Evolutionary conservation across 495 filamentous ascomycete genomes (phyloP).

Genomic region (Trichocladium antarcticum): DNA sequence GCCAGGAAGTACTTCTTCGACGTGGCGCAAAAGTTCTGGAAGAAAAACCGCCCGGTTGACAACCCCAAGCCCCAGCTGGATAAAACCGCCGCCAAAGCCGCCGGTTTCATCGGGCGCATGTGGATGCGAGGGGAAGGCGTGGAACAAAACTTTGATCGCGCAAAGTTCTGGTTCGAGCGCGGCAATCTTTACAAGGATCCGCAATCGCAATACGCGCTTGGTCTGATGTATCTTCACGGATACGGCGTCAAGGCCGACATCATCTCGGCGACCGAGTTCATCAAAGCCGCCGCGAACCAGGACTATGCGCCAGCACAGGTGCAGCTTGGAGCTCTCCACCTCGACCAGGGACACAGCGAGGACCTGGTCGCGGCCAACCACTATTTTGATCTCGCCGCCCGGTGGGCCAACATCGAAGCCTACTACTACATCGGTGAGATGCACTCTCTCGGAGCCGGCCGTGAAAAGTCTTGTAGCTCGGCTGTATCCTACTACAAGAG

Average conservation of each 20-base stretch:
- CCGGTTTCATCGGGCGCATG: constrained; percentile 87
- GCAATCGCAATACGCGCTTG: constrained; percentile 75
- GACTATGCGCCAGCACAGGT: constrained; percentile 77
- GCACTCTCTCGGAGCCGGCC: constrained; percentile 65
- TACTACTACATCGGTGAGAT: constrained; percentile 94
- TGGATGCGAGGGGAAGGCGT: constrained; percentile 86
- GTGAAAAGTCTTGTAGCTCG: constrained; percentile 67
- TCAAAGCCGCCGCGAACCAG: constrained; percentile 73
- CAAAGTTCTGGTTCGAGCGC: constrained; percentile 75
- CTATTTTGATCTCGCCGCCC: constrained; percentile 88
- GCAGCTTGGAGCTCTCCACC: constrained; percentile 69
- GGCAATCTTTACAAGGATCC: constrained; percentile 70
- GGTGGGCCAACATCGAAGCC: constrained; percentile 81
- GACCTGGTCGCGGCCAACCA: constrained; percentile 54
- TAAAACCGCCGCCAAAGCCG: constrained; percentile 76
- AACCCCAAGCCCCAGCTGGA: constrained; percentile 50
- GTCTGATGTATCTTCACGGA: constrained; percentile 78
- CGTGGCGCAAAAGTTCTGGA: constrained; percentile 81
- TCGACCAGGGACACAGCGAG: constrained; percentile 74
- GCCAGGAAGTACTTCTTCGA: constrained; percentile 75
- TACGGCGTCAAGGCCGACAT: constrained; percentile 67
- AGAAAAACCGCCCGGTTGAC: constrained; percentile 40
- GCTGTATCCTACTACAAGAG: constrained; percentile 90
- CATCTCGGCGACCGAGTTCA: constrained; percentile 61
- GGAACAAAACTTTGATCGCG: constrained; percentile 63